Base-by-base conservation (phyloP, 768 basidiomycete species). In the Mycena galericulata region DNA sequence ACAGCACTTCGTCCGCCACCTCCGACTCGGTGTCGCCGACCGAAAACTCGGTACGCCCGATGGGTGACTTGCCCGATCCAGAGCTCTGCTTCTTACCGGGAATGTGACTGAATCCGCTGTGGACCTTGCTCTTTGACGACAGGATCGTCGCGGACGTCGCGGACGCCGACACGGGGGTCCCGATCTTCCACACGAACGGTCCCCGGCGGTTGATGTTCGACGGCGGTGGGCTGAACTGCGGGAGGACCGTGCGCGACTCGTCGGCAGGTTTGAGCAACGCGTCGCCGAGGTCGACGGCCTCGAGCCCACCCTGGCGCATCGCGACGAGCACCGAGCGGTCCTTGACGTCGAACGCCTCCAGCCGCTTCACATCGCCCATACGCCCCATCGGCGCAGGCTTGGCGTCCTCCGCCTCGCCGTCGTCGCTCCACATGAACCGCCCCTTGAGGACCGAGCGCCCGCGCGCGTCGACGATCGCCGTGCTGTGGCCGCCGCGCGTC, bases 401-500 rank as follows among this genome's bases (percentile, higher is more conserved):
- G 4, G 80, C 73, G 24, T 84, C 82, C 26, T 89, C 86, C 17
- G 83, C 80, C 24, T 81, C 80, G 15, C 89, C 89, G 54, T 94
- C 93, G 1, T 83, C 76, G 64, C 90, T 95, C 94, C 94, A 96
- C 64, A 92, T 20, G 70, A 96, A 90, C 57, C 90, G 88, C 38
- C 91, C 90, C 71, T 95, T 92, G 14, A 96, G 85, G 12, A 96
- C 94, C 15, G 94, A 93, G 60, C 93, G 82, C 45, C 94, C 94
- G 22, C 93, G 88, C n/a, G 90, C 88, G 75, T 96, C 94, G 20
- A 96, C 94, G 58, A 96, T 93, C 6, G 92, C 85, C 0, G 94
- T 96, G 73, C 94, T 96, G 74, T 95, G 93, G 1, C 94, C 94
- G 24, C 94, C 94, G n/a, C 94, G 90, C 12, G 93, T 92, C 12